Conservation (phyloP, 208 protist species). For the Leishmania amazonensis region DNA sequence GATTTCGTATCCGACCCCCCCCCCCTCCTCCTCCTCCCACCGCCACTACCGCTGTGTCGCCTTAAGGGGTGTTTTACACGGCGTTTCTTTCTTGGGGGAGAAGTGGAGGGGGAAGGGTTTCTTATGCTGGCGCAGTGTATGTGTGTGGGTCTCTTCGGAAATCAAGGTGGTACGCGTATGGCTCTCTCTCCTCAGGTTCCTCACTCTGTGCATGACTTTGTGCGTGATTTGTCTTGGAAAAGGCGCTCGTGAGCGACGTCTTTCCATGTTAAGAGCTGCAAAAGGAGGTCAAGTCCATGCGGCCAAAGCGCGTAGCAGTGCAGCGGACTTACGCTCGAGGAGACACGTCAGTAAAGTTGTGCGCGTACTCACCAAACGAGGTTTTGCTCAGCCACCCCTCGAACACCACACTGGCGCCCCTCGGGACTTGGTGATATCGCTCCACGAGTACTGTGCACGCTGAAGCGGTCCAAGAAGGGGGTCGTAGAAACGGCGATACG, state of each 20-base stretch:
- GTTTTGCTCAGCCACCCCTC: neutral
- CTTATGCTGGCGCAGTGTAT: neutral
- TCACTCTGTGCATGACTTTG: neutral
- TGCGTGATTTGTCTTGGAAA: neutral
- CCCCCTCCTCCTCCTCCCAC: neutral
- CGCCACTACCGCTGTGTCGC: neutral
- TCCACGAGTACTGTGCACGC: neutral
- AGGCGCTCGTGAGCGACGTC: neutral
- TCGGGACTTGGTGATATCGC: neutral
- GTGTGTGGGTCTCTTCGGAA: neutral
- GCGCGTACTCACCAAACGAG: neutral
- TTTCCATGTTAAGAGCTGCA: neutral
- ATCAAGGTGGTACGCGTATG: neutral
- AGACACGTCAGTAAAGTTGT: neutral
- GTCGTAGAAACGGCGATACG: too few relatives aligned
- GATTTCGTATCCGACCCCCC: neutral
- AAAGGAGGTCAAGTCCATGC: neutral
- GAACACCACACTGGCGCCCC: neutral
- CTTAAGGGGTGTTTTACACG: neutral
- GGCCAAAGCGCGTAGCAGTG: neutral
- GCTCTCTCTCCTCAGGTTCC: neutral
- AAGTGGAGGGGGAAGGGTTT: neutral
- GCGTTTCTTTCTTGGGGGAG: neutral
- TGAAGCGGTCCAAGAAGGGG: neutral
- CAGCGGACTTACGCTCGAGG: neutral